These are phyloP conservation scores for Solanum medicagineum DNA, from an alignment of 257 asterid species.

Conservation along the genomic window DNA sequence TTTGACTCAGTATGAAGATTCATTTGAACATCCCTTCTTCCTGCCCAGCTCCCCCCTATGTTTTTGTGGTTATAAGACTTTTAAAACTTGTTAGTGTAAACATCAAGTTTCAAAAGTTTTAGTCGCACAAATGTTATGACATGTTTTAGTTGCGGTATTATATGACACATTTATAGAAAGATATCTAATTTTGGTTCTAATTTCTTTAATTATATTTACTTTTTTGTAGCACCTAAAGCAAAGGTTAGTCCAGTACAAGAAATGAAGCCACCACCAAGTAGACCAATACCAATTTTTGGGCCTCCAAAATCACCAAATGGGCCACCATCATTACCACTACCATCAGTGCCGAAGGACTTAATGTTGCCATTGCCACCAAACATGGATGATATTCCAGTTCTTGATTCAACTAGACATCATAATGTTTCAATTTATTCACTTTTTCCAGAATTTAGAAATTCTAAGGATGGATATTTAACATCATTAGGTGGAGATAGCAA, in stretches of 20 bases:
- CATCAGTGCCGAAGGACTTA: neutral
- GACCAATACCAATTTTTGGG: neutral
- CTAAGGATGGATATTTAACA: neutral
- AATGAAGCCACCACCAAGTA: constrained; percentile 1
- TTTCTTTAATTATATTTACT: neutral
- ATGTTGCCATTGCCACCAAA: neutral
- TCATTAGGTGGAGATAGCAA: neutral
- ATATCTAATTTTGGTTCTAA: neutral
- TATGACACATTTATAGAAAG: neutral
- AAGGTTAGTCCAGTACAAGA: neutral
- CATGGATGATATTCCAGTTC: neutral
- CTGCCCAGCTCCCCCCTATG: no score
- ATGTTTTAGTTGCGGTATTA: neutral
- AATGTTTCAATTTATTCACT: neutral
- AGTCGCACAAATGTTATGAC: neutral
- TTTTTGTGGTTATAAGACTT: neutral
- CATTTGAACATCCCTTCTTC: no score
- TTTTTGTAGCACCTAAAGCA: neutral
- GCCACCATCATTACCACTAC: neutral
- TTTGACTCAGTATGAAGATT: neutral
- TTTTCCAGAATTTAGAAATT: neutral
- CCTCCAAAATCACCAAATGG: neutral
- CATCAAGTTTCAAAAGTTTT: neutral
- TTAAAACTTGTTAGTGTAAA: neutral
- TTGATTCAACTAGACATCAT: neutral